Percentiles rank a stretch among this genome's conserved stretches.
phyloP scores from a whole-genome alignment of 1,284 basidiomycete genomes.

The Boletus mariae region DNA sequence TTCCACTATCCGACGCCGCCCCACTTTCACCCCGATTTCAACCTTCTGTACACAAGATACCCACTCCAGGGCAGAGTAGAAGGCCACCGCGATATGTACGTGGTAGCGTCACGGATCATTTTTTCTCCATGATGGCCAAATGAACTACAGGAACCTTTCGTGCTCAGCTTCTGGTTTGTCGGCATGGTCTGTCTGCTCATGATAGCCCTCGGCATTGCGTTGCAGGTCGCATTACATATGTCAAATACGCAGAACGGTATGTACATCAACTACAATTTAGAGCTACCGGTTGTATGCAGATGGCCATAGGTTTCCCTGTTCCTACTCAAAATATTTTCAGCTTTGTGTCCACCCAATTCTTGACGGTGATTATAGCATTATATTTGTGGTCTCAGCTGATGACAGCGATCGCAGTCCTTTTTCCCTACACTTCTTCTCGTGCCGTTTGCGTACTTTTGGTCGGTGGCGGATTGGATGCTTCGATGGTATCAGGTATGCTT shows the following conservation, averaged over 20 bases:
- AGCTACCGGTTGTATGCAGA: not conserved
- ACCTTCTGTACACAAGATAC: constrained; percentile 46
- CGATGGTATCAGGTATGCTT: constrained; percentile 47
- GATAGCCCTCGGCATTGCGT: constrained; percentile 44
- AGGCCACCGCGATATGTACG: constrained; percentile 45
- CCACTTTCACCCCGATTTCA: constrained; percentile 32
- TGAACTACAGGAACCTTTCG: constrained; percentile 41
- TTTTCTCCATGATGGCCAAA: not conserved
- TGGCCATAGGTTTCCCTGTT: constrained; percentile 47
- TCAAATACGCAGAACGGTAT: constrained; percentile 45
- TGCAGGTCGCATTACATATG: constrained; percentile 44
- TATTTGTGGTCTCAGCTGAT: not conserved
- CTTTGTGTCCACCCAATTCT: constrained; percentile 49
- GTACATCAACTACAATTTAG: not conserved
- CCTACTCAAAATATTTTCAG: constrained; percentile 46
- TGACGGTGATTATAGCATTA: constrained; percentile 43
- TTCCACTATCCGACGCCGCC: not conserved
- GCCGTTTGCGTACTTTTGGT: constrained; percentile 39
- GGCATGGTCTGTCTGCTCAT: constrained; percentile 41
- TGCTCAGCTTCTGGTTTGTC: constrained; percentile 42
- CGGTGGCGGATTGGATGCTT: constrained; percentile 47
- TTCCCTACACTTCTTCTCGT: constrained; percentile 48
- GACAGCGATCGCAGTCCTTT: constrained; percentile 43
- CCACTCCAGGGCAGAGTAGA: constrained; percentile 34
- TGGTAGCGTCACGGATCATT: not conserved